Base-by-base conservation (phyloP, 371 early-diverging fungal species). In the Circinella minor region DNA sequence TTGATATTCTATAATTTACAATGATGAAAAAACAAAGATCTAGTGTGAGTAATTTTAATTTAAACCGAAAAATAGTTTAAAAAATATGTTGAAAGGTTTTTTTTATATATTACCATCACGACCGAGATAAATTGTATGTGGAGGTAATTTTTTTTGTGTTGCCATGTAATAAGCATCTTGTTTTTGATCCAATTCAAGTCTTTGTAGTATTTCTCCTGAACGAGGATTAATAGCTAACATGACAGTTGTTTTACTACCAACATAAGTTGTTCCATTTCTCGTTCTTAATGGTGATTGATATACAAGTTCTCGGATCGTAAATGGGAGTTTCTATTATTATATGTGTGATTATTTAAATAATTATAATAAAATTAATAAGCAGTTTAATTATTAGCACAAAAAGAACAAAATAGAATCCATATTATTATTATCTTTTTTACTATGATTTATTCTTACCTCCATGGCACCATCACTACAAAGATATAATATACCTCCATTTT, bases 401-500 rank as follows among this genome's bases (percentile, higher is more conserved):
- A 27, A 27, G 27, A 27, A 27, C 27, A 27, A 27, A 27, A 27
- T 27, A 27, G 27, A 27, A 27, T 27, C 27, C 27, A 27, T 27
- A 27, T 27, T 27, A 27, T 27, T 27, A 27, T 27, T n/a, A n/a
- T n/a, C n/a, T n/a, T n/a, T n/a, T n/a, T n/a, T n/a, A n/a, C n/a
- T n/a, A n/a, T n/a, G n/a, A n/a, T n/a, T n/a, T n/a, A n/a, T n/a
- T n/a, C 70, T 66, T 80, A 87, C 89, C 81, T 83, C 77, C 7
- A 92, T 75, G 36, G 57, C 14, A 57, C 57, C 57, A 13, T 57
- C 57, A 27, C 81, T 77, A 72, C 86, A 88, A 57, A 87, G 69
- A 73, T 93, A 96, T 4, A 96, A 74, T 34, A 81, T 86, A 6
- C 94, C 96, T 62, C 90, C 87, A 49, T 90, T 84, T 20, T 83